A percentile compares a stretch with the other conserved stretches of the same genome.
These are phyloP conservation scores for Cucumis sativus DNA, from an alignment of 306 rosid genomes.

Conservation along the genomic window DNA sequence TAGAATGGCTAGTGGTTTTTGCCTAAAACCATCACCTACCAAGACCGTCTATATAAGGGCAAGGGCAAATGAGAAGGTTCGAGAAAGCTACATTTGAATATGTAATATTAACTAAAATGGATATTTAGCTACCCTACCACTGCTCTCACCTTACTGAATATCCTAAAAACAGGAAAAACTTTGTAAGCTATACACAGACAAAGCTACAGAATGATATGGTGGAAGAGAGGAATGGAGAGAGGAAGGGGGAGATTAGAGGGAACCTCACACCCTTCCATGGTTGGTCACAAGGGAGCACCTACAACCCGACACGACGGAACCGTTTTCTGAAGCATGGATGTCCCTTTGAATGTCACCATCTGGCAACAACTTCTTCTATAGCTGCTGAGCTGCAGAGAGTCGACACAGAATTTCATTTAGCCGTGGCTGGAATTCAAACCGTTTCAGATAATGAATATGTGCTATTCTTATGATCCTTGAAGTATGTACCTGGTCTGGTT, in stretches of 20 bases:
- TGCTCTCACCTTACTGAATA: background rate
- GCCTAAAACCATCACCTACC: background rate
- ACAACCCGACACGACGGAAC: conserved; percentile 51
- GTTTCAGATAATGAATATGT: background rate
- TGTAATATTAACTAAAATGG: conserved; percentile 1
- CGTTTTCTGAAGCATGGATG: conserved; percentile 73
- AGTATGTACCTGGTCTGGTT: conserved; percentile 61
- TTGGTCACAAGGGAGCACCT: conserved; percentile 15
- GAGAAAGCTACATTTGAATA: conserved; percentile 25
- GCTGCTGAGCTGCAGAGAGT: conserved; percentile 47
- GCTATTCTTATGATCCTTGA: background rate
- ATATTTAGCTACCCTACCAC: background rate
- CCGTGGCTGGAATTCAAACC: background rate
- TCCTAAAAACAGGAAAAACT: background rate
- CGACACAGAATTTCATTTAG: background rate
- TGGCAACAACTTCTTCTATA: conserved; percentile 66
- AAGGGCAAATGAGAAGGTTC: background rate
- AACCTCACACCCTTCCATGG: background rate
- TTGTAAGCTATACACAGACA: background rate
- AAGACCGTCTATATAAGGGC: conserved; percentile 4
- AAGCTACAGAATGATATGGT: background rate
- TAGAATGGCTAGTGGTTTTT: background rate
- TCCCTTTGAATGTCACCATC: conserved; percentile 82
- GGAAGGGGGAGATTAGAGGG: background rate
- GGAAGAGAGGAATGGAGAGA: background rate